A percentile compares a stretch with the other conserved stretches of the same genome.
Conservation (phyloP, 306 rosid genomes). For the Glycyrrhiza uralensis region DNA sequence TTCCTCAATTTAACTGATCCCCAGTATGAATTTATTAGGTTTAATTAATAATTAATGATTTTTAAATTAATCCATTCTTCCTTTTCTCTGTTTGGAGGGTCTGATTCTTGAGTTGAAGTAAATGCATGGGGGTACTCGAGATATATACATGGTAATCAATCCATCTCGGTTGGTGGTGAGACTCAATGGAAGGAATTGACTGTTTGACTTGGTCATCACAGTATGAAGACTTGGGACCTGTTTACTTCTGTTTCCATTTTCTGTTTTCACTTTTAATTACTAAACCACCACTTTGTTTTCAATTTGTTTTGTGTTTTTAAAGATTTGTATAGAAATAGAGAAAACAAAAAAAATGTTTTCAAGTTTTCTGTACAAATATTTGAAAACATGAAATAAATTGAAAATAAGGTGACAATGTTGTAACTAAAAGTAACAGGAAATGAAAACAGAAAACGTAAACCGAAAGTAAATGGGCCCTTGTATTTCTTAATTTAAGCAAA, state of each 20-base stretch:
- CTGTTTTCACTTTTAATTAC: no score
- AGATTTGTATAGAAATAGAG: no score
- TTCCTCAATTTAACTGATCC: constrained; percentile 17
- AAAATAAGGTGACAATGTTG: no score
- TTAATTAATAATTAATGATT: constrained; percentile 19
- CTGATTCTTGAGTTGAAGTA: constrained; percentile 12
- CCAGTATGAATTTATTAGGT: constrained; percentile 8
- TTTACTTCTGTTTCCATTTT: no score
- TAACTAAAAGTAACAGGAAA: no score
- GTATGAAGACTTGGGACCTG: not conserved
- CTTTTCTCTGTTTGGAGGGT: constrained; percentile 21
- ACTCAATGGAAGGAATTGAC: not conserved
- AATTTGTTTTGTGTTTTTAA: no score
- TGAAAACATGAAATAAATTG: no score
- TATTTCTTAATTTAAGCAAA: not conserved
- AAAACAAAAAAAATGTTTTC: no score
- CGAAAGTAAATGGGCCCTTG: no score
- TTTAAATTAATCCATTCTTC: not conserved
- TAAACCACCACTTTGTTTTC: no score
- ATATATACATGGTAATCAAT: not conserved
- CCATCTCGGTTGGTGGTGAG: not conserved
- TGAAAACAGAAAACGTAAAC: no score
- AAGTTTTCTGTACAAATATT: no score
- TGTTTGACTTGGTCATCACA: constrained; percentile 6
- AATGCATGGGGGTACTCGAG: constrained; percentile 8